These are phyloP conservation scores for Fagopyrum tataricum DNA, from an alignment of 148 eudicot genomes.

Conservation along the genomic window DNA sequence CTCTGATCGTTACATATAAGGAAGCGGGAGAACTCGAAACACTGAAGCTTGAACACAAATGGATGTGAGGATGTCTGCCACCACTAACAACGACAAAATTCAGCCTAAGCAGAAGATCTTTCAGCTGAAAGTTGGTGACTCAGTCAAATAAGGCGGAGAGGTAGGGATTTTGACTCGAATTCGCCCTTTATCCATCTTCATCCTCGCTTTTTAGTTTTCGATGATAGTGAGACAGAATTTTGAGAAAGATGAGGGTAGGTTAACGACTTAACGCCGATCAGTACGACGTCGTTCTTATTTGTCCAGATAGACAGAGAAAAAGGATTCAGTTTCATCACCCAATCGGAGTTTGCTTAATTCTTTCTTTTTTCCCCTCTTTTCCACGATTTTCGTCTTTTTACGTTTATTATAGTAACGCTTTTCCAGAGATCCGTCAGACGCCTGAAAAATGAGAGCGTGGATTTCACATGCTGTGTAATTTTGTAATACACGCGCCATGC, in stretches of 20 bases:
- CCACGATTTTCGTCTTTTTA: conserved; percentile 5
- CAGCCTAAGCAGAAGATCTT: conserved; percentile 1
- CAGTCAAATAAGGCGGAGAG: conserved; percentile 52
- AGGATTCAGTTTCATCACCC: background rate
- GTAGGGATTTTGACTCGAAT: conserved; percentile 31
- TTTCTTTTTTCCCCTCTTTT: background rate
- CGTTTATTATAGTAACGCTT: background rate
- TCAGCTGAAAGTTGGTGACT: conserved; percentile 19
- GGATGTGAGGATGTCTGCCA: background rate
- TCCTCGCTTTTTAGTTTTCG: background rate
- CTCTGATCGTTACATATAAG: background rate
- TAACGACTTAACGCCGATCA: conserved; percentile 12
- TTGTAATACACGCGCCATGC: background rate
- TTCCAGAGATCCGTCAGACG: conserved; percentile 3
- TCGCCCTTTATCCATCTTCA: background rate
- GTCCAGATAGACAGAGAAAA: conserved; percentile 5
- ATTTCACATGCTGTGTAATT: background rate
- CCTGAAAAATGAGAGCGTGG: background rate
- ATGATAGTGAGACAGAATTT: background rate
- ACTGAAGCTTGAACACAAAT: background rate
- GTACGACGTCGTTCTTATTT: background rate
- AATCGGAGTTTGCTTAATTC: background rate
- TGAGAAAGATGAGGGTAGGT: conserved; percentile 10
- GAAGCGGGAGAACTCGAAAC: background rate
- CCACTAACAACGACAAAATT: background rate